A percentile compares a stretch with the other conserved stretches of the same genome.
phyloP scores from a whole-genome alignment of 305 asterid genomes.

The Caryopteris hybrid region DNA sequence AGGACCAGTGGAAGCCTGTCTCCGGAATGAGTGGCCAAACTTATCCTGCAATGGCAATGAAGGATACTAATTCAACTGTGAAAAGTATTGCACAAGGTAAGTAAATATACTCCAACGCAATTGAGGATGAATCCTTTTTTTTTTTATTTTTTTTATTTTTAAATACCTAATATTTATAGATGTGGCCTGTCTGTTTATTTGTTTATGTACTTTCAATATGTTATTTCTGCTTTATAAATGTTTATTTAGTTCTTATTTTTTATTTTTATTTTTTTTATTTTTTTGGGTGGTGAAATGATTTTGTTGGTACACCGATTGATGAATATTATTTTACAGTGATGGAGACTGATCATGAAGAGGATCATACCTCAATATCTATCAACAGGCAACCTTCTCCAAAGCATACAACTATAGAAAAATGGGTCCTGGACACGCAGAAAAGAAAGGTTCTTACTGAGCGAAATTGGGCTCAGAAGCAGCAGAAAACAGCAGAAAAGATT shows the following conservation, averaged over 20 bases:
- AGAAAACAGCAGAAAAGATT: constrained; percentile 68
- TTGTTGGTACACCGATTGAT: constrained; percentile 21
- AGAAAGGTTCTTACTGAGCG: constrained; percentile 59
- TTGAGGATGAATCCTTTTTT: background rate
- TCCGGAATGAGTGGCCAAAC: constrained; percentile 56
- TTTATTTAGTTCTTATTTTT: constrained; percentile 8
- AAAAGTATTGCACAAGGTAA: constrained; percentile 58
- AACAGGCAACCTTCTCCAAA: constrained; percentile 70
- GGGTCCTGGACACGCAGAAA: constrained; percentile 74
- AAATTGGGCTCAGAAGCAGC: constrained; percentile 71
- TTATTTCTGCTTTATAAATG: constrained; percentile 14
- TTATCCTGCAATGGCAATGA: constrained; percentile 36
- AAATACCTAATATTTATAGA: constrained; percentile 3
- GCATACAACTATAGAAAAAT: constrained; percentile 70
- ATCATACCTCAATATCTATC: constrained; percentile 41
- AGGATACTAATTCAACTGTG: constrained; percentile 36
- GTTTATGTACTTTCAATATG: constrained; percentile 1
- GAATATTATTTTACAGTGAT: constrained; percentile 30
- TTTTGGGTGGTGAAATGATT: constrained; percentile 1
- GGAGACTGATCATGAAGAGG: constrained; percentile 68
- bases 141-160: too few relatives aligned
- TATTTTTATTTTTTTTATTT: too few relatives aligned
- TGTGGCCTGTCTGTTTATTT: background rate
- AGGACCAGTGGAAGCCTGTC: constrained; percentile 80
- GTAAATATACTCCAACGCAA: constrained; percentile 15